Evolutionary conservation across 345 rosid genomes (phyloP).

Genomic region (Moringa oleifera): DNA sequence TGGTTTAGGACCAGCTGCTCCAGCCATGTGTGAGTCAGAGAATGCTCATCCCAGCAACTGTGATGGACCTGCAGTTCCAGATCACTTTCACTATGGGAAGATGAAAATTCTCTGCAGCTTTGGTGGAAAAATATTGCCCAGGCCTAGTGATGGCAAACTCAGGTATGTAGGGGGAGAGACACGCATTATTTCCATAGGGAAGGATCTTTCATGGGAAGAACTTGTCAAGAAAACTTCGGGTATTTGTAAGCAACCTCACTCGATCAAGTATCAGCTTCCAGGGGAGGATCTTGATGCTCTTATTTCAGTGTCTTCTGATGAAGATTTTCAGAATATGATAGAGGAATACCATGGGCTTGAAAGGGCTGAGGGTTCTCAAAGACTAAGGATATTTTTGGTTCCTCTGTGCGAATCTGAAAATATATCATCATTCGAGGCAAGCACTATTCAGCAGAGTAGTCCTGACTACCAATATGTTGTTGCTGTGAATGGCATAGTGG

Average conservation of each 20-base stretch:
- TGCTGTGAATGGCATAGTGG: constrained; percentile 42
- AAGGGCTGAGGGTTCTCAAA: constrained; percentile 45
- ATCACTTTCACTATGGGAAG: constrained; percentile 32
- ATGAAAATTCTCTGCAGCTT: constrained; percentile 61
- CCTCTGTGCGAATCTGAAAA: constrained; percentile 45
- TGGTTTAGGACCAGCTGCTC: constrained; percentile 26
- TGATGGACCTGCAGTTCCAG: constrained; percentile 20
- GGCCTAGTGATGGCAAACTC: constrained; percentile 62
- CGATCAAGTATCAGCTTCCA: constrained; percentile 67
- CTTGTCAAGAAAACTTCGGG: constrained; percentile 46
- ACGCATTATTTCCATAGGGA: constrained; percentile 44
- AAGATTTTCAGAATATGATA: constrained; percentile 65
- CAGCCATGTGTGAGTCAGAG: constrained; percentile 19
- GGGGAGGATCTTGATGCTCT: constrained; percentile 66
- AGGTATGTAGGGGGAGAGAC: constrained; percentile 74
- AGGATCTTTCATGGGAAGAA: constrained; percentile 49
- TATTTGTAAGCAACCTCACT: constrained; percentile 47
- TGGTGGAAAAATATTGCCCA: constrained; percentile 62
- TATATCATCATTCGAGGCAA: constrained; percentile 29
- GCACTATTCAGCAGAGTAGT: constrained; percentile 29
- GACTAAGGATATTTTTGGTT: constrained; percentile 54
- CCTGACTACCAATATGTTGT: constrained; percentile 41
- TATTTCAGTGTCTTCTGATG: constrained; percentile 60
- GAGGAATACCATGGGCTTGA: constrained; percentile 57
- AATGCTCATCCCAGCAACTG: constrained; percentile 28